A percentile compares a stretch with the other conserved stretches of the same genome.
Evolutionary conservation across 768 basidiomycete species (phyloP).

Genomic region (Auricularia heimuer): DNA sequence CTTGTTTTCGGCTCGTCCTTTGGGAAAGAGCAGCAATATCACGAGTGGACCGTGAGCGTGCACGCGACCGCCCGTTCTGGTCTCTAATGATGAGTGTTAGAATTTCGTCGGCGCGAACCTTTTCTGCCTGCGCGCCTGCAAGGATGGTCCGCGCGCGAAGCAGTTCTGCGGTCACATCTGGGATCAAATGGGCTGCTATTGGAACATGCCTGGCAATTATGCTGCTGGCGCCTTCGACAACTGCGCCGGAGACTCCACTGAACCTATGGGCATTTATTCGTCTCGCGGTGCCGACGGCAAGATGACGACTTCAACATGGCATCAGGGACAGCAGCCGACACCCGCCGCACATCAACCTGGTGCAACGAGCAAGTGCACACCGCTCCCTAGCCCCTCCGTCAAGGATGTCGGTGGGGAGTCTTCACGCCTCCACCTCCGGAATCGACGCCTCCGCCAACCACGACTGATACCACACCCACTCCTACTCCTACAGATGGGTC

Average conservation of each 20-base stretch:
- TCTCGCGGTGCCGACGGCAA: no score
- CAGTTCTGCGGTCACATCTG: neutral
- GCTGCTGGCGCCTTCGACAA: constrained; percentile 28
- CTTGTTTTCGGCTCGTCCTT: neutral
- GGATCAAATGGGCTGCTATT: constrained; percentile 13
- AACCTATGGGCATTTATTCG: constrained; percentile 65
- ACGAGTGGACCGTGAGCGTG: constrained; percentile 68
- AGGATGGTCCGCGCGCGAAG: constrained; percentile 51
- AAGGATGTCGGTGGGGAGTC: no score
- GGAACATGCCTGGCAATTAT: constrained; percentile 36
- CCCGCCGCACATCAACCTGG: constrained; percentile 37
- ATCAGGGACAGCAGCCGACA: constrained; percentile 49
- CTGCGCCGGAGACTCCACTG: constrained; percentile 37
- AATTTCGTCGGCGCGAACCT: constrained; percentile 45
- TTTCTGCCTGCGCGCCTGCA: constrained; percentile 44
- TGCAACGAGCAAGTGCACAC: constrained; percentile 16
- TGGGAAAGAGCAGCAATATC: constrained; percentile 35
- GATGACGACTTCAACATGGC: constrained; percentile 41
- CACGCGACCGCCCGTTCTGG: constrained; percentile 56
- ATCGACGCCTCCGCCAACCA: no score
- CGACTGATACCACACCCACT: no score
- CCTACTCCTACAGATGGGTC: no score
- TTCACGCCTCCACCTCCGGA: no score
- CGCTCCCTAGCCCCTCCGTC: no score
- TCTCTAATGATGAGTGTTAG: constrained; percentile 46